Evolutionary conservation across 768 basidiomycete species (phyloP).

Genomic region (Trametes villosa): DNA sequence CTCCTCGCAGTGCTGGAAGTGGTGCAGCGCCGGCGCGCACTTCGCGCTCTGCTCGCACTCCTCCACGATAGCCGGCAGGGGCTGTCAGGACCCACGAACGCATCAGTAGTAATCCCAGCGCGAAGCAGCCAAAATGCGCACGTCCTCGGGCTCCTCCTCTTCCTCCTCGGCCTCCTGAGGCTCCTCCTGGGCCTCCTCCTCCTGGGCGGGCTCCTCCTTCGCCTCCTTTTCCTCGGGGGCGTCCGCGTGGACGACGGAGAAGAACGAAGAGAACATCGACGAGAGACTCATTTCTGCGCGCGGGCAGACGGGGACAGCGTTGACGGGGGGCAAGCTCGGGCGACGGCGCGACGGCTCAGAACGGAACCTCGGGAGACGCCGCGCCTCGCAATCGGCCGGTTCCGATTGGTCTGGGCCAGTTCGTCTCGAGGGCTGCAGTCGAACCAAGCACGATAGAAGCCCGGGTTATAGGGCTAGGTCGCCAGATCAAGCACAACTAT

Average conservation of each 20-base stretch:
- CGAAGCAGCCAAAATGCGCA: constrained; percentile 42
- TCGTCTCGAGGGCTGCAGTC: neutral
- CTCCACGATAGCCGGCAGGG: constrained; percentile 71
- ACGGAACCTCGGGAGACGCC: neutral
- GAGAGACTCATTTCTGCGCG: constrained; percentile 43
- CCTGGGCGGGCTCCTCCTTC: constrained; percentile 37
- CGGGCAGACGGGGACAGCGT: constrained; percentile 5
- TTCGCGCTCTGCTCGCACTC: constrained; percentile 70
- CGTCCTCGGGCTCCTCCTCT: constrained; percentile 71
- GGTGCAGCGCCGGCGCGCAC: constrained; percentile 72
- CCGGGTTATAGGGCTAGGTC: too few relatives aligned
- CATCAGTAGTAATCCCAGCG: too few relatives aligned
- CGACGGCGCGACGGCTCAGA: constrained; percentile 2
- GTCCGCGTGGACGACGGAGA: constrained; percentile 47
- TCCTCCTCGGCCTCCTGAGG: constrained; percentile 37
- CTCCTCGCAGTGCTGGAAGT: constrained; percentile 91
- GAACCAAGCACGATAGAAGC: too few relatives aligned
- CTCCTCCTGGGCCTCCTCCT: constrained; percentile 37
- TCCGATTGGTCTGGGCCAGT: constrained; percentile 5
- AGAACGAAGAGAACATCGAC: constrained; percentile 49
- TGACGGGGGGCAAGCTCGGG: constrained; percentile 7
- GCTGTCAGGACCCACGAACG: constrained; percentile 41
- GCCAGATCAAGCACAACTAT: too few relatives aligned
- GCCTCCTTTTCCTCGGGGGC: constrained; percentile 42
- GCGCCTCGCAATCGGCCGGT: constrained; percentile 10